These are phyloP conservation scores for Aspergillus quadrilineatus DNA, from an alignment of 2,329 filamentous ascomycete genomes.

Conservation along the genomic window DNA sequence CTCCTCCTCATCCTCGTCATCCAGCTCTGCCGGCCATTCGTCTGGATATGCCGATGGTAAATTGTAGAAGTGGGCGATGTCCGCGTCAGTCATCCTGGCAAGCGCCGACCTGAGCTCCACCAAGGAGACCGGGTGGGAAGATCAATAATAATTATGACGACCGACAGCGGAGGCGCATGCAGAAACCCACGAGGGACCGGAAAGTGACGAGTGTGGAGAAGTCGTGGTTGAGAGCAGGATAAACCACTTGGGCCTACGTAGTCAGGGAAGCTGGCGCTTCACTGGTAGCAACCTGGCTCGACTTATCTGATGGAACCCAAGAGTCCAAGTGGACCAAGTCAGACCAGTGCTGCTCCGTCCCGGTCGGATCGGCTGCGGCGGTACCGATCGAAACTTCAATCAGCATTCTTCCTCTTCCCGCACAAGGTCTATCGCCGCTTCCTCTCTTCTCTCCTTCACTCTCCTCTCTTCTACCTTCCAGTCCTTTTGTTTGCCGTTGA, in stretches of 20 bases:
- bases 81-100: conserved; percentile 64
- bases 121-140: not conserved
- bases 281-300: not conserved
- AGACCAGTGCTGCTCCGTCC: not conserved
- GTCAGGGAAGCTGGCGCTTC: not conserved
- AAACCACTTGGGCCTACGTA: not conserved
- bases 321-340: conserved; percentile 14
- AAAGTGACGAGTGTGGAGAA: conserved; percentile 3
- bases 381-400: conserved; percentile 20
- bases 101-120: conserved; percentile 10
- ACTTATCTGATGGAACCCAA: conserved; percentile 23
- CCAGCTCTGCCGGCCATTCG: conserved; percentile 82
- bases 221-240: not conserved
- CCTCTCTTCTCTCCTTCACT: conserved; percentile 20
- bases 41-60: conserved; percentile 74
- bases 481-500: conserved; percentile 17
- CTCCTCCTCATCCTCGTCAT: conserved; percentile 67
- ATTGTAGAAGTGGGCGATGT: conserved; percentile 88
- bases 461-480: conserved; percentile 18
- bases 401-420: conserved; percentile 19
- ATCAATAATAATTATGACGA: not conserved
- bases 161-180: conserved; percentile 16
- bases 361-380: conserved; percentile 25
- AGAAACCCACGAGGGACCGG: conserved; percentile 10
- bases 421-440: conserved; percentile 19